A percentile compares a stretch with the other conserved stretches of the same genome.
Conservation (phyloP, 2,329 filamentous ascomycete species). For the Botrytis pseudocinerea region DNA sequence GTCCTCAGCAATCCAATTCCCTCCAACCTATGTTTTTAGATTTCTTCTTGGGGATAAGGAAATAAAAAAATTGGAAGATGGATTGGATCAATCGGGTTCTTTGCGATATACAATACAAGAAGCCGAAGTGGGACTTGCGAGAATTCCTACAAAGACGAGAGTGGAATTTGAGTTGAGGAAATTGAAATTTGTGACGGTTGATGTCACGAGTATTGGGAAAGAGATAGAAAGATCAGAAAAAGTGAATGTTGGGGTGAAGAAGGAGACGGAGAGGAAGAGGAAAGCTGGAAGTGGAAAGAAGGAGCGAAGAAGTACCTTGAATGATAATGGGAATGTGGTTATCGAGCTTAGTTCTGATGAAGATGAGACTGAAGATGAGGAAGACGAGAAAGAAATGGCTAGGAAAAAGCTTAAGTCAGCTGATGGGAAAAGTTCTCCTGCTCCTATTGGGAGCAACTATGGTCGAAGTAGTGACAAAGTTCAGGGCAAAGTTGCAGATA, state of each 20-base stretch:
- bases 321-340: constrained; percentile 30
- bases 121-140: constrained; percentile 73
- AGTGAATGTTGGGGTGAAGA: not conserved
- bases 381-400: constrained; percentile 19
- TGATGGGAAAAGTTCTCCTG: not conserved
- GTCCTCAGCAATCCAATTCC: constrained; percentile 28
- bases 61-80: constrained; percentile 63
- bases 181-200: constrained; percentile 10
- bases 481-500: not conserved
- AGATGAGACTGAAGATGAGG: constrained; percentile 42
- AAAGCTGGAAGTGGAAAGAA: not conserved
- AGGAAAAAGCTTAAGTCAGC: constrained; percentile 21
- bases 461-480: not conserved
- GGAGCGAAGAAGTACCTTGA: constrained; percentile 38
- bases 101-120: constrained; percentile 62
- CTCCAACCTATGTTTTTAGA: constrained; percentile 64
- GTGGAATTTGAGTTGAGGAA: constrained; percentile 45
- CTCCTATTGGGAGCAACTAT: not conserved
- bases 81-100: constrained; percentile 60
- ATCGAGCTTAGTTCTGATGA: constrained; percentile 39
- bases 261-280: constrained; percentile 1
- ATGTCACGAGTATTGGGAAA: not conserved
- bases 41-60: constrained; percentile 42
- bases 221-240: not conserved
- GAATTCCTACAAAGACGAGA: constrained; percentile 66